phyloP scores from a whole-genome alignment of 2,329 filamentous ascomycete genomes.

The Neopestalotiopsis clavispora region DNA sequence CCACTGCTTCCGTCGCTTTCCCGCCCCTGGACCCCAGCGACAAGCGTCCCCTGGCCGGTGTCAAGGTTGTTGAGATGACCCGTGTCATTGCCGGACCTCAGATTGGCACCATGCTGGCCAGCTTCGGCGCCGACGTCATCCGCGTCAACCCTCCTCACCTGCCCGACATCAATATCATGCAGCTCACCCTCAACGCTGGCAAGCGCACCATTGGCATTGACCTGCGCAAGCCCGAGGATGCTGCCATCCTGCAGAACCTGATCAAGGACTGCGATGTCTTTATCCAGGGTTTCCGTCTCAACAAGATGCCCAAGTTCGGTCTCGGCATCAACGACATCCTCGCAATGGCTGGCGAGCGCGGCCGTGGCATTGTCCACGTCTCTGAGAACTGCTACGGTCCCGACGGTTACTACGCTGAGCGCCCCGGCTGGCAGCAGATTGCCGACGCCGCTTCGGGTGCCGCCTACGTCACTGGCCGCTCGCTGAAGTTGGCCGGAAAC shows the following conservation, averaged over 20 bases:
- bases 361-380: conserved; percentile 51
- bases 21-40: conserved; percentile 33
- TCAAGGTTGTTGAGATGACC: conserved; percentile 56
- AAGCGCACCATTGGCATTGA: conserved; percentile 53
- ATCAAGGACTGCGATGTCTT: conserved; percentile 57
- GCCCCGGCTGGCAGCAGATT: conserved; percentile 58
- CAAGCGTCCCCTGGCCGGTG: conserved; percentile 45
- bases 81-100: conserved; percentile 53
- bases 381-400: conserved; percentile 57
- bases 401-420: conserved; percentile 47
- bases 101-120: conserved; percentile 46
- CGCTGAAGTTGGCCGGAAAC: conserved; percentile 29
- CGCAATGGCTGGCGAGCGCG: conserved; percentile 42
- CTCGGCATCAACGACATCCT: conserved; percentile 46
- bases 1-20: conserved; percentile 39
- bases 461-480: conserved; percentile 37
- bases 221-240: conserved; percentile 46
- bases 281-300: conserved; percentile 56
- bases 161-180: conserved; percentile 45
- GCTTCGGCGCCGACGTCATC: conserved; percentile 52
- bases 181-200: conserved; percentile 49
- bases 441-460: conserved; percentile 43
- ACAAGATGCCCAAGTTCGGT: conserved; percentile 46
- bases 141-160: conserved; percentile 47
- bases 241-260: conserved; percentile 43